phyloP scores from a whole-genome alignment of 2,329 filamentous ascomycete species.

The Rhinocladiella mackenziei region DNA sequence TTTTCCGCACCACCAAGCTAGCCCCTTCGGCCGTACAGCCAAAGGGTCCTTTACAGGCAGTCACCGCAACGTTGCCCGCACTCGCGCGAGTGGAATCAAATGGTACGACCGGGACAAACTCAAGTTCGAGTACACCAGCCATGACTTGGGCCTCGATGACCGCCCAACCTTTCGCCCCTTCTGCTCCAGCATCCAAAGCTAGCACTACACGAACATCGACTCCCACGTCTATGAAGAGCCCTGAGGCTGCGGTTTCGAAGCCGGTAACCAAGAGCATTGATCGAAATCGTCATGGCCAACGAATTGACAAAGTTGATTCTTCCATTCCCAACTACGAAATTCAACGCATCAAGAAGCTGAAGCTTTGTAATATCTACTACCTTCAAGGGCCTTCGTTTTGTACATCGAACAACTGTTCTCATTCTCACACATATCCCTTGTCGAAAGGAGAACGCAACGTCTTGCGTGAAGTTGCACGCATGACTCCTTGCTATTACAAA shows the following conservation, averaged over 20 bases:
- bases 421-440: conserved; percentile 52
- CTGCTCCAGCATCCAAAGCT: conserved; percentile 20
- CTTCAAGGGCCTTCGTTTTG: conserved; percentile 52
- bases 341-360: conserved; percentile 58
- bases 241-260: conserved; percentile 40
- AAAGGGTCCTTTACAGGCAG: conserved; percentile 22
- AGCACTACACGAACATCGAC: conserved; percentile 24
- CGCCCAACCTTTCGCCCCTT: conserved; percentile 24
- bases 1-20: conserved; percentile 47
- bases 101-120: conserved; percentile 38
- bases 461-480: conserved; percentile 57
- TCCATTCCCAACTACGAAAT: conserved; percentile 54
- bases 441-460: conserved; percentile 51
- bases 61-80: conserved; percentile 33
- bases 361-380: conserved; percentile 61
- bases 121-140: conserved; percentile 31
- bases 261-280: conserved; percentile 43
- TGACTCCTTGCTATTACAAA: conserved; percentile 59
- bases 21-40: conserved; percentile 26
- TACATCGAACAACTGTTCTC: conserved; percentile 54
- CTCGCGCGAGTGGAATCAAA: conserved; percentile 38
- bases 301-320: conserved; percentile 52
- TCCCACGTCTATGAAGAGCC: conserved; percentile 38
- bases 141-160: conserved; percentile 38
- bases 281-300: conserved; percentile 57